Conservation (phyloP, 2,329 filamentous ascomycete genomes). For the Nemania abortiva region DNA sequence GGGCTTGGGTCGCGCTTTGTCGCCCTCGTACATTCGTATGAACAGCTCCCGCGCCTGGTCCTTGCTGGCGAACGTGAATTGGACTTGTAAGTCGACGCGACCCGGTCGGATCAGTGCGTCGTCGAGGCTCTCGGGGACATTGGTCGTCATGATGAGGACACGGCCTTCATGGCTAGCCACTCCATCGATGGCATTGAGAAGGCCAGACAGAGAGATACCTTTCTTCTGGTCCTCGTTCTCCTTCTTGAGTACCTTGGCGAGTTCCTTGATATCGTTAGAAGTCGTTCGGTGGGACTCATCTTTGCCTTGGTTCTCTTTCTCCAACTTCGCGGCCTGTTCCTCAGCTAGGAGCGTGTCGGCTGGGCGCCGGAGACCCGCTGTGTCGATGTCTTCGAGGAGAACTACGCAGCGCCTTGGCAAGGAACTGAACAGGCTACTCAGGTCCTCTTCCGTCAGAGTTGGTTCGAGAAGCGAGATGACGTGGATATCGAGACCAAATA, state of each 20-base stretch:
- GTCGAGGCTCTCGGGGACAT: constrained; percentile 79
- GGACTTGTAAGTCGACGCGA: constrained; percentile 76
- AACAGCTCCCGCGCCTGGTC: constrained; percentile 70
- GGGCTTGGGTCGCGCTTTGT: constrained; percentile 44
- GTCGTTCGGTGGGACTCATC: constrained; percentile 22
- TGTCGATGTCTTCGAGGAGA: constrained; percentile 77
- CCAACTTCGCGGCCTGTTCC: constrained; percentile 37
- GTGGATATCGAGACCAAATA: constrained; percentile 75
- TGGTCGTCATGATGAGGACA: constrained; percentile 86
- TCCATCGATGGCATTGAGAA: constrained; percentile 87
- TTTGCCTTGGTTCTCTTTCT: constrained; percentile 21
- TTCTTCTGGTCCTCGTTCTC: constrained; percentile 56
- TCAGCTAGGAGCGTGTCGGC: constrained; percentile 44
- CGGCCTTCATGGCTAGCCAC: constrained; percentile 83
- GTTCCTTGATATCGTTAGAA: constrained; percentile 55
- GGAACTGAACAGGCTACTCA: constrained; percentile 69
- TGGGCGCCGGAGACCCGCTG: constrained; percentile 67
- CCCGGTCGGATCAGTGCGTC: constrained; percentile 80
- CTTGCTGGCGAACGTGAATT: constrained; percentile 69
- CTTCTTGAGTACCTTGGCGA: constrained; percentile 59
- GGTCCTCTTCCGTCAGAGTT: constrained; percentile 71
- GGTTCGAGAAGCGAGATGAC: constrained; percentile 71
- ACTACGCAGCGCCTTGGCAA: constrained; percentile 74
- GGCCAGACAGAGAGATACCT: constrained; percentile 79
- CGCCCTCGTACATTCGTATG: constrained; percentile 69